Evolutionary conservation across 208 protist species (phyloP).

Genomic region (Leishmania aethiopica): DNA sequence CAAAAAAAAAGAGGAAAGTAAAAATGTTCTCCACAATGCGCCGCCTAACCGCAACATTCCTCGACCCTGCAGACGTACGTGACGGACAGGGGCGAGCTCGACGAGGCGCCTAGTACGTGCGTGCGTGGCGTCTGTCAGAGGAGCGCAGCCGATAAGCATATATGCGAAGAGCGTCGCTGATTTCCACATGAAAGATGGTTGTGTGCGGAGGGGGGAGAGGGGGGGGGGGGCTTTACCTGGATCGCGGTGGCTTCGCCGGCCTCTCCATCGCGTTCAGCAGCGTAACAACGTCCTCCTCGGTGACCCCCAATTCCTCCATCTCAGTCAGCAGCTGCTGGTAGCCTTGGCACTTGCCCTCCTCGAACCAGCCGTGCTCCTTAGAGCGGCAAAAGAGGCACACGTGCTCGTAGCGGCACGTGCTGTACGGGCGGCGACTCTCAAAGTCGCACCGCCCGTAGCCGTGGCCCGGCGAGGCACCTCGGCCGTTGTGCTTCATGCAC

Average conservation of each 20-base stretch:
- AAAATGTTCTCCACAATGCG: neutral
- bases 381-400: conserved; percentile 76
- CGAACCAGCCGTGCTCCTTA: conserved; percentile 78
- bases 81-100: neutral
- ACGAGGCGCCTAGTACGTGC: neutral
- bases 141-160: neutral
- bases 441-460: conserved; percentile 75
- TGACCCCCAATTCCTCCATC: conserved; percentile 57
- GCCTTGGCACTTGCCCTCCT: conserved; percentile 64
- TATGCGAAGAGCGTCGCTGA: neutral
- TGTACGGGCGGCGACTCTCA: conserved; percentile 57
- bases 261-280: conserved; percentile 74
- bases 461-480: conserved; percentile 48
- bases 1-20: neutral
- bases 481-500: conserved; percentile 84
- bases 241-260: conserved; percentile 12
- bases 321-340: conserved; percentile 65
- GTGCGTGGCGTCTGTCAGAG: neutral
- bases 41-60: neutral
- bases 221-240: neutral
- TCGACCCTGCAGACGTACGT: neutral
- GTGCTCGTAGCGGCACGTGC: conserved; percentile 77
- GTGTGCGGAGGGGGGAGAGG: neutral
- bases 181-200: neutral
- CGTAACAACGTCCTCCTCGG: conserved; percentile 46